Conservation (phyloP, 2,329 filamentous ascomycete genomes). For the Aspergillus puulaauensis region DNA sequence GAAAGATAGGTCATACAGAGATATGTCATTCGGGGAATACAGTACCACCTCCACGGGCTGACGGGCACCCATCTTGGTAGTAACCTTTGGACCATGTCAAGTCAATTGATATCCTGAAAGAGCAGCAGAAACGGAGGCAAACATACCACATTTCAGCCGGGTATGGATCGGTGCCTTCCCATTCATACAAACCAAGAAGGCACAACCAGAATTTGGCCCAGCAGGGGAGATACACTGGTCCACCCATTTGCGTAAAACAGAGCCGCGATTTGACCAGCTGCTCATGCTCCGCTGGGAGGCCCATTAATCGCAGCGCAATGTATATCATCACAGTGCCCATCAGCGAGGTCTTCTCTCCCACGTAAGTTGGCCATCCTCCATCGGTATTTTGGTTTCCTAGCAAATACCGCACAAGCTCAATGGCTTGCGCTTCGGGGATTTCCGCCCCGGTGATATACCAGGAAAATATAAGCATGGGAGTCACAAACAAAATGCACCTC, state of each 20-base stretch:
- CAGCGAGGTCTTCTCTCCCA: not conserved
- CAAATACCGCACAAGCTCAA: constrained; percentile 3
- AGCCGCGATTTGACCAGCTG: not conserved
- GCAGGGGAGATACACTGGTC: not conserved
- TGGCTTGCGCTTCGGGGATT: not conserved
- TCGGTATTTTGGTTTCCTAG: not conserved
- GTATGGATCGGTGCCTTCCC: constrained; percentile 4
- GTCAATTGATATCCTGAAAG: no score
- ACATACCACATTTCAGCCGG: constrained; percentile 5
- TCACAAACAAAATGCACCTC: constrained; percentile 11
- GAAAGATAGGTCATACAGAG: constrained; percentile 10
- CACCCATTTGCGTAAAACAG: not conserved
- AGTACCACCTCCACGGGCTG: constrained; percentile 12
- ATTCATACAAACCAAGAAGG: constrained; percentile 7
- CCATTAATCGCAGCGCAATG: constrained; percentile 6
- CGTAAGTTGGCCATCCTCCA: constrained; percentile 9
- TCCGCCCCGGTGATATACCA: constrained; percentile 8
- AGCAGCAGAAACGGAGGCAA: no score
- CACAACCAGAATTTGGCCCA: constrained; percentile 16
- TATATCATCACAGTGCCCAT: constrained; percentile 9
- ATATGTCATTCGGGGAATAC: constrained; percentile 2
- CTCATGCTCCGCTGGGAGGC: not conserved
- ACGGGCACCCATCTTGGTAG: constrained; percentile 8
- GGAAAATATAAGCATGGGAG: not conserved
- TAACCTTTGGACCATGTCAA: not conserved